Conservation (phyloP, 2,329 filamentous ascomycete species). For the Fusarium globosum region DNA sequence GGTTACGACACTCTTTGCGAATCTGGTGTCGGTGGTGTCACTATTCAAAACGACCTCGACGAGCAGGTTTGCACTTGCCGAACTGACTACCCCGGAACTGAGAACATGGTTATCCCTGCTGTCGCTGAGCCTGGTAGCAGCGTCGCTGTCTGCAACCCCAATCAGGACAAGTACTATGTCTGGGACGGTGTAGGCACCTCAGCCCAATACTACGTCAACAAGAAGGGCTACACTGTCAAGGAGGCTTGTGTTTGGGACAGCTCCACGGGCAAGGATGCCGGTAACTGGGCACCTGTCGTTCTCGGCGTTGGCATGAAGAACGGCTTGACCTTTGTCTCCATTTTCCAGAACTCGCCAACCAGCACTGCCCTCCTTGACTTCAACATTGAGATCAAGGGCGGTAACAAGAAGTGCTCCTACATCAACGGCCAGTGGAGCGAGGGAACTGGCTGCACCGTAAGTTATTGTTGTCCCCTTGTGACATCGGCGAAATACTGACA, state of each 20-base stretch:
- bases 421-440: constrained; percentile 71
- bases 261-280: constrained; percentile 62
- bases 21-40: constrained; percentile 74
- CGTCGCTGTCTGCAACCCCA: constrained; percentile 78
- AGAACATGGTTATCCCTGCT: constrained; percentile 86
- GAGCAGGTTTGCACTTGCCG: constrained; percentile 82
- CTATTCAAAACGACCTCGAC: constrained; percentile 78
- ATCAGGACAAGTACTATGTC: constrained; percentile 77
- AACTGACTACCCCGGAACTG: constrained; percentile 95
- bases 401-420: constrained; percentile 72
- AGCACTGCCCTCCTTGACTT: constrained; percentile 77
- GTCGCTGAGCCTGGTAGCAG: constrained; percentile 68
- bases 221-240: constrained; percentile 72
- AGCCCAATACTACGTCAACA: constrained; percentile 98
- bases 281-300: constrained; percentile 91
- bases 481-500: constrained; percentile 25
- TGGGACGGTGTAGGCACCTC: constrained; percentile 82
- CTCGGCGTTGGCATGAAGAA: constrained; percentile 79
- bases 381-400: constrained; percentile 80
- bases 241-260: constrained; percentile 82
- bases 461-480: constrained; percentile 49
- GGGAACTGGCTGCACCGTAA: constrained; percentile 82
- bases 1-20: constrained; percentile 79
- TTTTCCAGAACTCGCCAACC: constrained; percentile 87
- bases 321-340: constrained; percentile 80